Evolutionary conservation across 768 basidiomycete genomes (phyloP), one percentile per base, ranked within the genome.

Genomic region (Tricholoma matsutake): DNA sequence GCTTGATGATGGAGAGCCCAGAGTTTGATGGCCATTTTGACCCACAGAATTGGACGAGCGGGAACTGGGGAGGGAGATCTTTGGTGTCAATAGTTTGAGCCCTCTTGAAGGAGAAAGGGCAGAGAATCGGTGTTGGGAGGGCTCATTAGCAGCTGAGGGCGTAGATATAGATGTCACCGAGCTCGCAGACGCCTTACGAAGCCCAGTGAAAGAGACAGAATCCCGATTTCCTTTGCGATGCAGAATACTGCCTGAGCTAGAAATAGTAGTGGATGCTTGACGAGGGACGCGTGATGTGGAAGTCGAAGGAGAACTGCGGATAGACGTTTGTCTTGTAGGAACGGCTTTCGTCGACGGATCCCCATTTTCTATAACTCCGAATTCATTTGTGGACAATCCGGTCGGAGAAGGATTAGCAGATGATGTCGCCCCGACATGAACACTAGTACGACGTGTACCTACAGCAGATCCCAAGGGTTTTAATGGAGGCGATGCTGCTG

Each of bases 81-180:
- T 94, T 1, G 92, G 92, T 56, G 82, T 88, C 55, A 94, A 77
- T 39, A 94, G 78, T 72, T 94, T 94, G 58, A 94, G 76, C 31
- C 91, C 83, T 73, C 88, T 92, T 2, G 92, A 94, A 1, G 92
- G 92, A 4, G 92, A 94, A 43, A 94, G 80, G 4, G 89, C 89
- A 35, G 91, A 90, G 76, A 93, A 90, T 32, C 91, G 84, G 68
- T 89, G 86, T 54, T 78, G 75, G 20, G 81, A 69, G 9, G 80
- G 63, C 43, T 75, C 78, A 1, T 74, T 74, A 32, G 80, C 73
- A 29, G 76, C 76, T 14, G 81, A 79, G 10, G 81, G 79, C 1
- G 87, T 86, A 10, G 83, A 78, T 35, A 86, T 73, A 7, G 91
- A 91, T 28, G 86, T 79, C n/a, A 89, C 84, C 9, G 92, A 94